Evolutionary conservation across 257 asterid genomes (phyloP), one percentile per base, ranked within the genome.

Genomic region (Gentiana straminea): DNA sequence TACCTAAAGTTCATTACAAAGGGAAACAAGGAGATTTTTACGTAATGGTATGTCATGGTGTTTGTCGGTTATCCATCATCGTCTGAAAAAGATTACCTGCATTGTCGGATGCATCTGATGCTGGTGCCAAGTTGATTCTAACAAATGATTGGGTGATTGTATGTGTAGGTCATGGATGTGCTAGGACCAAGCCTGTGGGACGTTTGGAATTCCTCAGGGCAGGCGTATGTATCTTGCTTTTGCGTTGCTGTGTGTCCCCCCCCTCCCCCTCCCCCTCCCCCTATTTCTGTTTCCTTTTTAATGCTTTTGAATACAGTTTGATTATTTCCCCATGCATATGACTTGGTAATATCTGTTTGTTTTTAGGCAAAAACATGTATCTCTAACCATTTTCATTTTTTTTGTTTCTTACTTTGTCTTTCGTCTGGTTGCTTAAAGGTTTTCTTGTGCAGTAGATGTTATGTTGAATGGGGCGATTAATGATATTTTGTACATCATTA

Each of bases 151-250:
- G 52, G 49, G 24, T 15, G 47, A 49, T 35, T 34, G 35, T 49
- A 24, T 73, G 44, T 73, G 69, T 52, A 77, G 82, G 82, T 77
- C 68, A 77, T 77, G 82, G 82, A 77, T 68, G 70, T 77, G 68
- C 60, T 77, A 54, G 82, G 82, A 4, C 82, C 82, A 34, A 77
- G 82, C 71, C 64, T 77, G 56, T 77, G 82, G 82, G 82, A 77
- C 58, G 77, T 64, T 13, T 77, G 82, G 82, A 77, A 77, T 70
- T 69, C 82, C 55, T 72, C 82, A 3, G 82, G 79, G 45, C 76
- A 76, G 8, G 72, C 76, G 82, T 76, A 54, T 63, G 82, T 76
- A 51, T 49, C 49, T 32, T 9, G 58, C 41, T 49, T 54, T 24
- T 47, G 44, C 3, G 13, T 13, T 2, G 1, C 5, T 59, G 43